phyloP scores from a whole-genome alignment of 1,284 basidiomycete species.

The Testicularia cyperi region DNA sequence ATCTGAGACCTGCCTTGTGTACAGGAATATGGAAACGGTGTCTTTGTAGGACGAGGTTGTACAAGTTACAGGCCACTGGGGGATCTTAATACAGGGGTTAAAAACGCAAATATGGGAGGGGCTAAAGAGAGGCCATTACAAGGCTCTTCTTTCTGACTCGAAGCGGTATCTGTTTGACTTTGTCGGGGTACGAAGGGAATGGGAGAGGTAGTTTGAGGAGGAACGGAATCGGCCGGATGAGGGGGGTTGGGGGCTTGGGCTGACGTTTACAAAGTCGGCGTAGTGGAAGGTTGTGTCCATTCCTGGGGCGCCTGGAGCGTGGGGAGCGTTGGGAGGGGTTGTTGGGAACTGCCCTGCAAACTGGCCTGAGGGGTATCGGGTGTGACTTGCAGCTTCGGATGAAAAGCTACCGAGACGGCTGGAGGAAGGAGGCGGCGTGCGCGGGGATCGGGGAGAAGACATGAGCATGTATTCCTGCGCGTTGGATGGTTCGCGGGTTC shows the following conservation, averaged over 20 bases:
- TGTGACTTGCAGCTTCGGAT: not conserved
- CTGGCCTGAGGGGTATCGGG: not conserved
- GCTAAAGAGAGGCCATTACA: too few species aligned
- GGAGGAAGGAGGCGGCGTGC: constrained; percentile 8
- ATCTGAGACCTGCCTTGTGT: too few species aligned
- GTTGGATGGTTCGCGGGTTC: constrained; percentile 6
- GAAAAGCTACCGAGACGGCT: too few species aligned
- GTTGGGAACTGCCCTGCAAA: not conserved
- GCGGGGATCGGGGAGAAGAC: constrained; percentile 1
- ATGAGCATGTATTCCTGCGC: constrained; percentile 18
- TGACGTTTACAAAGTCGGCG: constrained; percentile 45
- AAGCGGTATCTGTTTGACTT: constrained; percentile 13
- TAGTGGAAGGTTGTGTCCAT: constrained; percentile 39
- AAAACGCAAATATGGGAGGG: too few species aligned
- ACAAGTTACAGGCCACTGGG: too few species aligned
- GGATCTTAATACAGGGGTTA: too few species aligned
- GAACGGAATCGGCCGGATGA: constrained; percentile 2
- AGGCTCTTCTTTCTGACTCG: too few species aligned
- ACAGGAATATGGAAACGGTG: too few species aligned
- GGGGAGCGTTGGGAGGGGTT: constrained; percentile 11
- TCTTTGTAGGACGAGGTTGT: too few species aligned
- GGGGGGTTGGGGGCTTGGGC: constrained; percentile 38
- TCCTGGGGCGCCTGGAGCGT: constrained; percentile 14
- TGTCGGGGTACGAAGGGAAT: constrained; percentile 11
- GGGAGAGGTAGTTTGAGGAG: not conserved